phyloP scores from a whole-genome alignment of 257 asterid genomes.

The Solanum clarkiae region DNA sequence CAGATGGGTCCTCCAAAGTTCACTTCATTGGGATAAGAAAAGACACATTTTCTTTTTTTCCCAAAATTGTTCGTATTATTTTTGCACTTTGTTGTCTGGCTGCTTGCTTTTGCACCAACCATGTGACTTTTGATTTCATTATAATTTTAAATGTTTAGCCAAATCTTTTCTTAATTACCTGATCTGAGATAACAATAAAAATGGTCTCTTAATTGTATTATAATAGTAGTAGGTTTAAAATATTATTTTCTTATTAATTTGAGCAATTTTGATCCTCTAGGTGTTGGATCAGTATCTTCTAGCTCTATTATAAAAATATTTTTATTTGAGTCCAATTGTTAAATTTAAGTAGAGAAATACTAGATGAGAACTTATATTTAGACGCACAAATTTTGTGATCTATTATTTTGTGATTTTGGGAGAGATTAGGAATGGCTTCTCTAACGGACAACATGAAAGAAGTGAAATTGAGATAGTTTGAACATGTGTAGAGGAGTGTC shows the following conservation, averaged over 20 bases:
- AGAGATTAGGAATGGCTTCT: too few species aligned
- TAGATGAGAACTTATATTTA: neutral
- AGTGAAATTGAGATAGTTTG: too few species aligned
- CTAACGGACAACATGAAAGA: too few species aligned
- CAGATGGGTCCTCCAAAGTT: constrained; percentile 16
- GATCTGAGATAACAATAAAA: neutral
- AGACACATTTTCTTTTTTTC: too few species aligned
- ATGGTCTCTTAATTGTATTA: too few species aligned
- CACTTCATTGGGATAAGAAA: neutral
- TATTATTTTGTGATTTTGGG: neutral
- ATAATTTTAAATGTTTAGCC: neutral
- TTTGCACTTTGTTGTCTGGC: neutral
- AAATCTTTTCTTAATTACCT: neutral
- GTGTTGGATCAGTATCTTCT: neutral
- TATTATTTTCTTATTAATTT: too few species aligned
- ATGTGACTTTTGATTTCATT: neutral
- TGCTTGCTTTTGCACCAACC: neutral
- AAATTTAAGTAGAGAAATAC: neutral
- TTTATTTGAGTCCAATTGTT: too few species aligned
- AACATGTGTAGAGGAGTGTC: too few species aligned
- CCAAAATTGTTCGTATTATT: neutral
- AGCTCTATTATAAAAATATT: too few species aligned
- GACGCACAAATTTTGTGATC: neutral
- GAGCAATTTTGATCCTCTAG: neutral
- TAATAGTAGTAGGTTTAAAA: too few species aligned